Evolutionary conservation across 1,284 basidiomycete genomes (phyloP), one percentile per base, ranked within the genome.

Genomic region (Ustilago nuda): DNA sequence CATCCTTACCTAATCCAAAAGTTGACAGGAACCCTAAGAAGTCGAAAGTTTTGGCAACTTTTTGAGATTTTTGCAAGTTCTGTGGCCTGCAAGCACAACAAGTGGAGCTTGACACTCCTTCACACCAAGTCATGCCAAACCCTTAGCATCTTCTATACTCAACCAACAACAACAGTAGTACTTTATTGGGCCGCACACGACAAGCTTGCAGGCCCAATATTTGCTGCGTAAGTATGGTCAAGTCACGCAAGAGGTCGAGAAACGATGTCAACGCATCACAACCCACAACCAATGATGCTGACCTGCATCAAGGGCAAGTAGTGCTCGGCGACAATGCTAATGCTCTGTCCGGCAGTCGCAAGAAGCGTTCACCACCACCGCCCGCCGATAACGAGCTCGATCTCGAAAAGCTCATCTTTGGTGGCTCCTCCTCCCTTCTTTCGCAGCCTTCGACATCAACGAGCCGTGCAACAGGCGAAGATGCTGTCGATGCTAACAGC

Each of bases 341-440:
- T 35, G 23, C 60, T 32, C 27, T 72, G 8, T 56, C 74, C 17
- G 69, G 74, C 30, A 72, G 74, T 35, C 62, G 62, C 36, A 76
- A 72, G 51, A 72, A 72, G 56, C 64, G 69, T 15, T 52, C 74
- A 8, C 74, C 74, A 6, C 69, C 74, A 27, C 69, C 69, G 23
- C 74, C 74, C 2, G 69, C 69, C 17, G 59, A 62, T 43, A 66
- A 68, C 43, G 74, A 76, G 56, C 74, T 76, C 53, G 69, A 72
- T 27, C 66, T 76, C 8, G 75, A 77, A 53, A 77, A 77, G 58
- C 70, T 77, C 57, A 77, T 77, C 59, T 77, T 77, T 54, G 69
- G 74, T 11, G 70, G 70, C 30, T 64, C 62, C 7, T 72, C 69
- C 13, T 68, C 62, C 8, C 66, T 76, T 5, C 69, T 72, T 23